Percentiles rank a stretch among this genome's conserved stretches.
Evolutionary conservation across 371 early-diverging fungal species (phyloP).

Genomic region (Mucor mucedo): DNA sequence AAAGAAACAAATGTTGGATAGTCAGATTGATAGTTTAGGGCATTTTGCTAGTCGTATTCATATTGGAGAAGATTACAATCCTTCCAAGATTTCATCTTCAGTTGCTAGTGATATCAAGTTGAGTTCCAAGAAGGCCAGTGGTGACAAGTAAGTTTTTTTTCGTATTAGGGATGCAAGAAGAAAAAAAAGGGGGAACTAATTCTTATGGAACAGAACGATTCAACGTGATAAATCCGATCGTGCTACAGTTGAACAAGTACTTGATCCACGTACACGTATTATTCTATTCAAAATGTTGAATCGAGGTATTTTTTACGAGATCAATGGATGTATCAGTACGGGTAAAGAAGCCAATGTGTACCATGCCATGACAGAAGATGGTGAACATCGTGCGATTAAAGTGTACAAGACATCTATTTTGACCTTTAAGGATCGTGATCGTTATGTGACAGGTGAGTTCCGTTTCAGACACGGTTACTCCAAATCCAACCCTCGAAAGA

Average conservation of each 20-base stretch:
- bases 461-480: constrained; percentile 97
- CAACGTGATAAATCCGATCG: constrained; percentile 94
- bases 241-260: constrained; percentile 97
- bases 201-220: constrained; percentile 28
- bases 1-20: constrained; percentile 48
- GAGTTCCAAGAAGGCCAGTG: constrained; percentile 83
- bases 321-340: constrained; percentile 97
- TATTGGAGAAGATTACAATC: constrained; percentile 59
- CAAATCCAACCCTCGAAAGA: constrained; percentile 97
- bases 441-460: constrained; percentile 97
- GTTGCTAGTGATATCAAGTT: constrained; percentile 63
- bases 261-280: constrained; percentile 97
- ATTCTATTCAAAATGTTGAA: constrained; percentile 97
- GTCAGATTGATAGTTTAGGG: constrained; percentile 63
- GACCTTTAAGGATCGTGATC: constrained; percentile 98
- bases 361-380: constrained; percentile 88
- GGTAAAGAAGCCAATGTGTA: constrained; percentile 99
- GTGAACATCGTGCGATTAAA: constrained; percentile 93
- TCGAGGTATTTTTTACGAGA: constrained; percentile 86
- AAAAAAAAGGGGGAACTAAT: too few relatives aligned
- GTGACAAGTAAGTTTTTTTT: constrained; percentile 61
- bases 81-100: constrained; percentile 44
- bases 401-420: constrained; percentile 99
- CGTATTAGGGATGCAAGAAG: too few relatives aligned
- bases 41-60: constrained; percentile 70